phyloP scores from a whole-genome alignment of 352 stramenopile species.

The Globisporangium mamillatum region DNA sequence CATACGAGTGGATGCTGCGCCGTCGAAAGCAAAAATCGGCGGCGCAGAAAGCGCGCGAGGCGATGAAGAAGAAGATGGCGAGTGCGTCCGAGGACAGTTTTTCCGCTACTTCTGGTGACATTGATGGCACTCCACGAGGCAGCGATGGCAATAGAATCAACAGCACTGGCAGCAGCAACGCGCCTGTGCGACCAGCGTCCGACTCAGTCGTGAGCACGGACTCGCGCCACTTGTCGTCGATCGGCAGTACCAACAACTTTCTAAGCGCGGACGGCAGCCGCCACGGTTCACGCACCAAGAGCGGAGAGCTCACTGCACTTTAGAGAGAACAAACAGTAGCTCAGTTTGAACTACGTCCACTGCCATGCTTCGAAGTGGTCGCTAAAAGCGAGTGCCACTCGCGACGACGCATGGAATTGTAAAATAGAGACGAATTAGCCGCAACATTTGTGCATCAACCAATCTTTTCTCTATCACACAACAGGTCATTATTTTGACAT shows the following conservation, averaged over 20 bases:
- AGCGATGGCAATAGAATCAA: background rate
- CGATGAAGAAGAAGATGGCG: conserved; percentile 13
- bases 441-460: background rate
- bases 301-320: conserved; percentile 24
- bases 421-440: background rate
- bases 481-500: no score
- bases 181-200: background rate
- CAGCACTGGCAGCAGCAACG: background rate
- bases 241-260: conserved; percentile 41
- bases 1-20: conserved; percentile 87
- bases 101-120: background rate
- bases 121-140: background rate
- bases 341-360: background rate
- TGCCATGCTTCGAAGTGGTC: background rate
- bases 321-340: conserved; percentile 9
- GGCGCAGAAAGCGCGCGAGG: conserved; percentile 30
- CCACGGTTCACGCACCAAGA: conserved; percentile 10
- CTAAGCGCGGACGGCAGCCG: conserved; percentile 18
- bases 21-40: conserved; percentile 64
- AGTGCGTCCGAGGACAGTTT: conserved; percentile 18
- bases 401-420: background rate
- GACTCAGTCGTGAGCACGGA: conserved; percentile 16
- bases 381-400: background rate
- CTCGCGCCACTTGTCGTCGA: conserved; percentile 34
- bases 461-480: no score